These are phyloP conservation scores for Debaryomyces coudertii DNA, from an alignment of 1,139 yeast species.

Conservation along the genomic window DNA sequence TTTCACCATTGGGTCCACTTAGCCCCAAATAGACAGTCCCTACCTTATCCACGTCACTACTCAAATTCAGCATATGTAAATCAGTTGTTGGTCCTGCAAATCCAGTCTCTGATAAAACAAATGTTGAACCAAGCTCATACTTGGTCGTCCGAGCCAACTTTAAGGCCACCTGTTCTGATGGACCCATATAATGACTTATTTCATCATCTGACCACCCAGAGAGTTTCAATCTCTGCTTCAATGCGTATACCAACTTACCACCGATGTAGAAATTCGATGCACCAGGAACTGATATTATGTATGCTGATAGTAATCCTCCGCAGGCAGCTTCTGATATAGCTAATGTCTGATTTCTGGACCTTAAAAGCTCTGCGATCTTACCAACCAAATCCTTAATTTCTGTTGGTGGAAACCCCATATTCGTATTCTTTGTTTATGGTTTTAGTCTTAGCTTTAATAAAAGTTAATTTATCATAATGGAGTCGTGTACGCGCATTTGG, in stretches of 20 bases:
- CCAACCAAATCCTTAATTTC: slow-evolving; percentile 53
- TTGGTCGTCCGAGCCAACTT: slow-evolving; percentile 77
- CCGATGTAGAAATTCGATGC: slow-evolving; percentile 85
- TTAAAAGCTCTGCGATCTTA: slow-evolving; percentile 59
- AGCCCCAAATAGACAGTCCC: slow-evolving; percentile 77
- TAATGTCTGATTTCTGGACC: slow-evolving; percentile 59
- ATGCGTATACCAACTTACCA: slow-evolving; percentile 76
- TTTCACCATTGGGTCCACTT: slow-evolving; percentile 65
- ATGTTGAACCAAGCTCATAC: slow-evolving; percentile 81
- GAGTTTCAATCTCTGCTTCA: slow-evolving; percentile 70
- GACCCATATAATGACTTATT: slow-evolving; percentile 74
- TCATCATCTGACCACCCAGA: slow-evolving; percentile 80
- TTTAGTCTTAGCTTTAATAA: not conserved
- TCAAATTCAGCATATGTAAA: slow-evolving; percentile 34
- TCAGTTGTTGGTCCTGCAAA: slow-evolving; percentile 77
- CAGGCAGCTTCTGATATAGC: slow-evolving; percentile 89
- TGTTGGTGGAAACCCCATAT: slow-evolving; percentile 63
- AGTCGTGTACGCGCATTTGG: slow-evolving; percentile 7
- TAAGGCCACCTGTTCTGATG: slow-evolving; percentile 74
- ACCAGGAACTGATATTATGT: slow-evolving; percentile 79
- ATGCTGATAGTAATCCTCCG: slow-evolving; percentile 83
- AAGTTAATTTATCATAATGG: not conserved
- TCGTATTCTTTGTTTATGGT: not conserved
- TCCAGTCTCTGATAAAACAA: slow-evolving; percentile 82
- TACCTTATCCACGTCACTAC: slow-evolving; percentile 32